These are phyloP conservation scores for Aegilops tauschii DNA, from an alignment of 176 grass and related monocot species.

Conservation along the genomic window DNA sequence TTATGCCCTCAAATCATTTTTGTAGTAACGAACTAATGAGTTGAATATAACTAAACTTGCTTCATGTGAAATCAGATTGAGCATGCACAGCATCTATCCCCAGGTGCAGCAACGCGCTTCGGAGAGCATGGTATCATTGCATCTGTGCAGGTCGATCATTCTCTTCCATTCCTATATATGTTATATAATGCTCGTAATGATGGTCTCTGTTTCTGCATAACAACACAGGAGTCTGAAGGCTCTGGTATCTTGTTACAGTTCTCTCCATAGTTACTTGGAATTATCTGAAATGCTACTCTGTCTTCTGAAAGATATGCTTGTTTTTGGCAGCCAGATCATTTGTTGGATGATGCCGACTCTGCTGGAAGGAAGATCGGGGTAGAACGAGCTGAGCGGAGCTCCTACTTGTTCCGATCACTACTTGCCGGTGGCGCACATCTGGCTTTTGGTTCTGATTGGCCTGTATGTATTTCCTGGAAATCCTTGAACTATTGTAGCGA, in stretches of 20 bases:
- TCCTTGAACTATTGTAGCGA: too few relatives aligned
- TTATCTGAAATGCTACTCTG: not conserved
- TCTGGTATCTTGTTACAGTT: not conserved
- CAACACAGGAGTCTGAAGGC: not conserved
- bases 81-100: constrained; percentile 85
- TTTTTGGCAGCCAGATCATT: constrained; percentile 74
- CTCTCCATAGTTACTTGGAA: not conserved
- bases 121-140: constrained; percentile 70
- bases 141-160: constrained; percentile 71
- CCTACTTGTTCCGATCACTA: constrained; percentile 67
- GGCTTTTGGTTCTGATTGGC: constrained; percentile 97
- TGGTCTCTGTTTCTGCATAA: not conserved
- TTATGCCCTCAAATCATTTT: not conserved
- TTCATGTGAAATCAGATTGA: constrained; percentile 64
- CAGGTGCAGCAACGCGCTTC: constrained; percentile 58
- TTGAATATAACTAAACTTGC: constrained; percentile 16
- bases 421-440: constrained; percentile 47
- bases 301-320: not conserved
- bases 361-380: constrained; percentile 65
- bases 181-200: not conserved
- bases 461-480: constrained; percentile 35
- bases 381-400: constrained; percentile 51
- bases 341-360: constrained; percentile 61
- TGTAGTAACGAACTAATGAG: not conserved
- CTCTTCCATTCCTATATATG: not conserved